Evolutionary conservation across 2,329 filamentous ascomycete species (phyloP).

Genomic region (Lachnum nothofagi): DNA sequence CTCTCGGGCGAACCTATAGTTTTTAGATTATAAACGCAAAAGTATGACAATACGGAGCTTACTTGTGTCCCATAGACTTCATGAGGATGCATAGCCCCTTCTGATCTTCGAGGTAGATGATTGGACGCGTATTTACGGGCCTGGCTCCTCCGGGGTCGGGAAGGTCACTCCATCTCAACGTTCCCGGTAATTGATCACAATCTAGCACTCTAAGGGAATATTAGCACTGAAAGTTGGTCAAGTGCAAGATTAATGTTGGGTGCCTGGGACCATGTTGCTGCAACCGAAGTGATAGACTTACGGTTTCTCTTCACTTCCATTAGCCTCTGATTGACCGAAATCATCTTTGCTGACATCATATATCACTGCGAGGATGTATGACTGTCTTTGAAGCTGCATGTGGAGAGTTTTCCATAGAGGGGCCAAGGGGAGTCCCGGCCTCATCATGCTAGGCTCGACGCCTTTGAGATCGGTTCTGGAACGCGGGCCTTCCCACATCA

Average conservation of each 20-base stretch:
- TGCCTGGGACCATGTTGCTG: background rate
- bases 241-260: background rate
- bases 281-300: slow-evolving; percentile 9
- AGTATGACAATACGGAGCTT: slow-evolving; percentile 17
- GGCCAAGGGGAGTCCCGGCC: slow-evolving; percentile 18
- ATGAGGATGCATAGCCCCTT: slow-evolving; percentile 45
- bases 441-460: slow-evolving; percentile 19
- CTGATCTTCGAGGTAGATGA: slow-evolving; percentile 29
- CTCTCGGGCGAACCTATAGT: slow-evolving; percentile 25
- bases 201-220: slow-evolving; percentile 22
- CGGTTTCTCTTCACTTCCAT: slow-evolving; percentile 5
- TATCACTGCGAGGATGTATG: slow-evolving; percentile 51
- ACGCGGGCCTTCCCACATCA: slow-evolving; percentile 48
- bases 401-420: slow-evolving; percentile 49
- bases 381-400: slow-evolving; percentile 50
- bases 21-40: slow-evolving; percentile 2
- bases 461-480: slow-evolving; percentile 28
- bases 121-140: slow-evolving; percentile 28
- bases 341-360: slow-evolving; percentile 50
- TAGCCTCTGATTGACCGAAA: slow-evolving; percentile 35
- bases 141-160: slow-evolving; percentile 45
- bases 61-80: slow-evolving; percentile 50
- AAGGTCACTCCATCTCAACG: slow-evolving; percentile 55
- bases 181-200: slow-evolving; percentile 42
- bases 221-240: background rate